Evolutionary conservation across 2,329 filamentous ascomycete genomes (phyloP).

Genomic region (Pseudogymnoascus sp.): DNA sequence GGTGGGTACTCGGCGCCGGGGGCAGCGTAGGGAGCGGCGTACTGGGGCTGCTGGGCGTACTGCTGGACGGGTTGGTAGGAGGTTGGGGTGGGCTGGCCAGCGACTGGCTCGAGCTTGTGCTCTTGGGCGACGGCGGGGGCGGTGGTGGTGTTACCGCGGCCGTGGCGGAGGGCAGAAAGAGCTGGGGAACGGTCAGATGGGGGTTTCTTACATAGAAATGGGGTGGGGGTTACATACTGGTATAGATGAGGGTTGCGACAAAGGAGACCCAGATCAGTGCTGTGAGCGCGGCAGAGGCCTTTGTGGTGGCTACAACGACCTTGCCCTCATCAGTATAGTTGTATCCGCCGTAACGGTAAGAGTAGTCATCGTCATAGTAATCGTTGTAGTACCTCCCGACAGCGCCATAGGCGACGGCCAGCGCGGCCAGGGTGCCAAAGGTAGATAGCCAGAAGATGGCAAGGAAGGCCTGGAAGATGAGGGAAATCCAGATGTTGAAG

Average conservation of each 20-base stretch:
- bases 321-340: too few species aligned
- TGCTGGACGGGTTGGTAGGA: slow-evolving; percentile 1
- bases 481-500: not conserved
- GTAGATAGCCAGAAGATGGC: not conserved
- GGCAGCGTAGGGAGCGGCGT: not conserved
- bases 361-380: not conserved
- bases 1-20: not conserved
- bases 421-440: not conserved
- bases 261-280: not conserved
- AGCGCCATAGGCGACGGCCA: not conserved
- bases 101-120: not conserved
- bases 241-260: slow-evolving; percentile 2
- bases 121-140: not conserved
- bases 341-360: not conserved
- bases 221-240: not conserved
- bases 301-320: not conserved
- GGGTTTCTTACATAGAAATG: not conserved
- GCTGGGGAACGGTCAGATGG: not conserved
- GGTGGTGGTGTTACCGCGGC: not conserved
- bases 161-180: not conserved
- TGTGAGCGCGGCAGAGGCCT: not conserved
- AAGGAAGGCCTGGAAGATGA: not conserved
- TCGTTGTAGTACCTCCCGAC: not conserved
- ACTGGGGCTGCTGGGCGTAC: not conserved
- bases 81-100: not conserved